Percentiles rank a stretch among this genome's conserved stretches.
phyloP scores from a whole-genome alignment of 495 filamentous ascomycete genomes.

The Penicillium odoratum region DNA sequence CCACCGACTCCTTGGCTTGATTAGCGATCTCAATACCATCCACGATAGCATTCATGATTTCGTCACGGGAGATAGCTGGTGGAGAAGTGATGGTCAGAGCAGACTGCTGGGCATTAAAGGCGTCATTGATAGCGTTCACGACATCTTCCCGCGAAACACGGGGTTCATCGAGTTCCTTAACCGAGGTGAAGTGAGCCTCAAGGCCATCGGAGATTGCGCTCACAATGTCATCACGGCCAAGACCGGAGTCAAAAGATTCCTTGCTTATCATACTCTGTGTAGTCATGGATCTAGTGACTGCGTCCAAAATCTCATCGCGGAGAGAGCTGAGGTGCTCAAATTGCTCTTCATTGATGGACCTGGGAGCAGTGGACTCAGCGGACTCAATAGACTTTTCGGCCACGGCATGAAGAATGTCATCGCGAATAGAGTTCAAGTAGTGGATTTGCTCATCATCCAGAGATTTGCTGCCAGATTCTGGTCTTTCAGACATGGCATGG shows the following conservation, averaged over 20 bases:
- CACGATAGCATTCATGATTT: slow-evolving; percentile 52
- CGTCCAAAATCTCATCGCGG: slow-evolving; percentile 43
- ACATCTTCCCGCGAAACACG: slow-evolving; percentile 51
- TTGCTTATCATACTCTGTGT: slow-evolving; percentile 49
- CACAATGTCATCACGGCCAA: slow-evolving; percentile 47
- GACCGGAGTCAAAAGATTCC: slow-evolving; percentile 49
- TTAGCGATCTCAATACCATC: slow-evolving; percentile 45
- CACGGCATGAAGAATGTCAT: slow-evolving; percentile 42
- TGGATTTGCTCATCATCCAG: slow-evolving; percentile 22
- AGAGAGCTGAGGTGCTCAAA: slow-evolving; percentile 32
- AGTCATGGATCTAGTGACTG: slow-evolving; percentile 37
- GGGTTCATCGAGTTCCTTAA: slow-evolving; percentile 38
- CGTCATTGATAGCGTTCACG: slow-evolving; percentile 56
- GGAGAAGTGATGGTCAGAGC: slow-evolving; percentile 20
- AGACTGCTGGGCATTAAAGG: slow-evolving; percentile 49
- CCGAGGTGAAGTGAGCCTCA: slow-evolving; percentile 40
- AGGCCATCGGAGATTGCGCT: slow-evolving; percentile 45
- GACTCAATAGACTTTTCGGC: slow-evolving; percentile 10
- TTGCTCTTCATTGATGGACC: slow-evolving; percentile 21
- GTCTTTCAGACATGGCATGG: slow-evolving; percentile 42
- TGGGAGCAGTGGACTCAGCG: slow-evolving; percentile 53
- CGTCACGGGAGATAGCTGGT: slow-evolving; percentile 33
- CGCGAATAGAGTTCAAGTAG: slow-evolving; percentile 36
- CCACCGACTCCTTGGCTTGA: slow-evolving; percentile 27
- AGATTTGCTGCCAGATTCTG: slow-evolving; percentile 30